Base-by-base conservation (phyloP, 306 rosid species). In the Malus orientalis region DNA sequence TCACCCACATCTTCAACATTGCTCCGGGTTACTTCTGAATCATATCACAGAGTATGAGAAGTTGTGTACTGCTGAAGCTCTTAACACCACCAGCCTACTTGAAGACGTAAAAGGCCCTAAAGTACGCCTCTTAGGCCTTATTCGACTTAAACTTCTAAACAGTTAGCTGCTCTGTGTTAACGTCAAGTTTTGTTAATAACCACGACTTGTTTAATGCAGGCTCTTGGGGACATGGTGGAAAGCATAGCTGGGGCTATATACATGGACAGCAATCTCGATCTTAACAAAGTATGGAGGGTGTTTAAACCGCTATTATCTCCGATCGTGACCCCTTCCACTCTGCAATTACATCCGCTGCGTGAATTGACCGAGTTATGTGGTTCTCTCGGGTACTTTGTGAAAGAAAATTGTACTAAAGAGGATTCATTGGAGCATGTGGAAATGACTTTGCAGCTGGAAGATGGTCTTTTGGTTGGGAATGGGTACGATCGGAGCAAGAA, bases 231-330 rank as follows among this genome's bases (percentile, higher is more conserved):
- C 88, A 72, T 92, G 84, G 88, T 95, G 58, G 97, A 95, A 86
- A 95, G 99, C 80, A 91, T 89, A 70, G 96, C 90, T 6, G 99
- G 97, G 75, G 96, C 99, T 40, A 79, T 92, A 80, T 87, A 92
- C 70, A 81, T 95, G 80, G 99, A 95, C 84, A 80, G 85, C 62
- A 84, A 87, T 81, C 97, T 95, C 61, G 83, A 86, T 81, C 87
- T 89, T 73, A 86, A 89, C 11, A 40, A 78, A 84, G 96, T 95
- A 67, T 95, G 99, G 99, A 87, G 76, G 60, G 79, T 90, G 74
- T 90, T 85, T 77, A 69, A 87, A 77, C 96, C 93, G 42, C 71
- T 95, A 27, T 78, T 95, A 65, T 89, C 97, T 76, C 99, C 99
- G 32, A 88, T 95, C 61, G 97, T 87, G 77, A 92, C 99, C 47